phyloP scores from a whole-genome alignment of 192 early-diverging fungal species.

The Pilaira anomala region DNA sequence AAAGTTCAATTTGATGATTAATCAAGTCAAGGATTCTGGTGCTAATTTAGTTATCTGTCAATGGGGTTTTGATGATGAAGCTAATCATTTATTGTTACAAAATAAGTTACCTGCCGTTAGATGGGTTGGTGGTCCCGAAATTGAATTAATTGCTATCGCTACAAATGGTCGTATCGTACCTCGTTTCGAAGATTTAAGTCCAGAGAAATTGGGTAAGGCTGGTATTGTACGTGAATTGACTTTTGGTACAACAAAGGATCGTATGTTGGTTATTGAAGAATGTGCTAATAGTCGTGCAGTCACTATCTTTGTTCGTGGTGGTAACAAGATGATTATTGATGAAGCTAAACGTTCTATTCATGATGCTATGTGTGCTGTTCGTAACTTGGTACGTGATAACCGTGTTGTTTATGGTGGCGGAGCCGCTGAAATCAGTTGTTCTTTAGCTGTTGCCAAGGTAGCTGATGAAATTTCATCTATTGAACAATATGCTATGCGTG shows the following conservation, averaged over 20 bases:
- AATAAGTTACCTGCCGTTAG: constrained; percentile 96
- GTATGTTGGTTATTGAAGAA: constrained; percentile 98
- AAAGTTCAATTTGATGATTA: constrained; percentile 97
- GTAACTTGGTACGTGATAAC: constrained; percentile 95
- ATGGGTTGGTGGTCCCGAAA: constrained; percentile 99
- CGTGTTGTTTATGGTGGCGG: constrained; percentile 99
- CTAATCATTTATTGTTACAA: constrained; percentile 98
- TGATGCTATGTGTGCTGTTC: constrained; percentile 98
- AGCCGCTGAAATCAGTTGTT: constrained; percentile 94
- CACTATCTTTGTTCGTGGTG: constrained; percentile 82
- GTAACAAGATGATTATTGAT: constrained; percentile 99
- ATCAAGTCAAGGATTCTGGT: constrained; percentile 94
- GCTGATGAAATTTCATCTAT: constrained; percentile 67
- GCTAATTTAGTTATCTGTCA: constrained; percentile 99
- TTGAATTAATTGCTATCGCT: constrained; percentile 99
- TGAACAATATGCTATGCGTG: constrained; percentile 99
- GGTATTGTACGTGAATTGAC: constrained; percentile 92
- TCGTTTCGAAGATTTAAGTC: constrained; percentile 91
- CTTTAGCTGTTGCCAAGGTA: constrained; percentile 90
- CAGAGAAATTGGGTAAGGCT: constrained; percentile 88
- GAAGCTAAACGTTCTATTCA: constrained; percentile 97
- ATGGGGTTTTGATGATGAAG: constrained; percentile 99
- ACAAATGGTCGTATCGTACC: constrained; percentile 99
- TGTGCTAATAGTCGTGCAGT: constrained; percentile 77
- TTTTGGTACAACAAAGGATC: constrained; percentile 98